Evolutionary conservation across 805 yeast genomes (phyloP).

Genomic region (Pichia cabralensis): DNA sequence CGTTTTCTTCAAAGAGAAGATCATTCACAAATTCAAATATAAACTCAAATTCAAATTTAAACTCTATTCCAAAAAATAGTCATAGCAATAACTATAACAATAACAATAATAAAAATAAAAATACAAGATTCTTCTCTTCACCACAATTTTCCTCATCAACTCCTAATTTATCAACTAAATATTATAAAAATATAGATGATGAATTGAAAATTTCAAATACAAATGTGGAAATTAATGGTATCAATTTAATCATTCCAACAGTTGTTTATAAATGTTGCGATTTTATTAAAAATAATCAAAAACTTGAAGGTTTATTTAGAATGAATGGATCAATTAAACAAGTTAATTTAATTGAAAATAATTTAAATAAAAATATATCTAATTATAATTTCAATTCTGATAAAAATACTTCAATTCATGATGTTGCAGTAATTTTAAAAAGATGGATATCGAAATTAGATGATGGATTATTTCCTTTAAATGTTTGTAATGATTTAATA

Average conservation of each 20-base stretch:
- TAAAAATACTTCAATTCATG: conserved; percentile 20
- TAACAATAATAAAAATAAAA: neutral
- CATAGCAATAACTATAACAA: neutral
- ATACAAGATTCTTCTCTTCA: conserved; percentile 5
- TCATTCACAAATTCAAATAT: no score
- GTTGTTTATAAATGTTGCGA: conserved; percentile 25
- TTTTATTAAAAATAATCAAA: conserved; percentile 16
- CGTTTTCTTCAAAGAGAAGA: conserved; percentile 4
- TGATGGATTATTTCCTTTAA: conserved; percentile 21
- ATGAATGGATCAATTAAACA: conserved; percentile 28
- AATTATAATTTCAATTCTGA: conserved; percentile 13
- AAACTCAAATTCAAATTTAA: no score
- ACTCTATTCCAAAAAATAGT: neutral
- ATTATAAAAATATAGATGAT: conserved; percentile 11
- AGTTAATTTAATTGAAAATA: conserved; percentile 21
- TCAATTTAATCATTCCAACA: conserved; percentile 18
- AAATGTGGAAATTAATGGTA: conserved; percentile 6
- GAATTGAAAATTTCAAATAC: conserved; percentile 16
- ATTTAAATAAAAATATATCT: conserved; percentile 17
- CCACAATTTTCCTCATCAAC: conserved; percentile 9
- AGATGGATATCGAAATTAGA: conserved; percentile 26
- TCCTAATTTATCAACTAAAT: conserved; percentile 4
- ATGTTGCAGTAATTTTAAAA: conserved; percentile 28
- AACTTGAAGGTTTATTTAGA: conserved; percentile 28
- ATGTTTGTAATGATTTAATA: conserved; percentile 11